phyloP scores from a whole-genome alignment of 129 eudicot species.

The Scalesia atractyloides region DNA sequence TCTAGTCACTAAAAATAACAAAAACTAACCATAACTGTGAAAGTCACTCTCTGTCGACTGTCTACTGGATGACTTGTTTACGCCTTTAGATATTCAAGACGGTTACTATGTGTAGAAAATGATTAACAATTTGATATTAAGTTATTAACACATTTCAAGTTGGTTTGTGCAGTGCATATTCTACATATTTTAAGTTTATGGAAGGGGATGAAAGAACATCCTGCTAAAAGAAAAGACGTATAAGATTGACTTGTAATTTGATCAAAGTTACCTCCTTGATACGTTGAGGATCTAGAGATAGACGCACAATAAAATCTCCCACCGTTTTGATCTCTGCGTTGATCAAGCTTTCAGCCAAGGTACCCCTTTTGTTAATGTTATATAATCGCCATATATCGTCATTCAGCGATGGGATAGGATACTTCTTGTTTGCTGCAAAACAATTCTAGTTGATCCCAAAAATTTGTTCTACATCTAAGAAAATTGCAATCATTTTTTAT shows the following conservation, averaged over 20 bases:
- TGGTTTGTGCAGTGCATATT: too few species aligned
- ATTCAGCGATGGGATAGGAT: conserved; percentile 35
- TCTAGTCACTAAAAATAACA: too few species aligned
- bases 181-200: not conserved
- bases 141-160: too few species aligned
- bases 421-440: conserved; percentile 42
- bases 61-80: too few species aligned
- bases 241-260: not conserved
- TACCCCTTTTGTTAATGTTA: conserved; percentile 33
- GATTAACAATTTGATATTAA: too few species aligned
- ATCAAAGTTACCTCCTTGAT: conserved; percentile 44
- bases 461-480: not conserved
- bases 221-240: conserved; percentile 2
- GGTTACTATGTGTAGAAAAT: too few species aligned
- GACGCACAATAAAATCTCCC: conserved; percentile 44
- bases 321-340: conserved; percentile 36
- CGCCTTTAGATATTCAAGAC: too few species aligned
- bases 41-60: too few species aligned
- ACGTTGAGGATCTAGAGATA: conserved; percentile 40
- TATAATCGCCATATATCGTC: conserved; percentile 48
- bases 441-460: conserved; percentile 8
- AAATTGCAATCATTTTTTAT: not conserved
- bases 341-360: conserved; percentile 24
- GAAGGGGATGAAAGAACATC: not conserved
- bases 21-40: too few species aligned